Evolutionary conservation across 495 filamentous ascomycete species (phyloP), one percentile per base, ranked within the genome.

Genomic region (Staphylotrichum longicolle): DNA sequence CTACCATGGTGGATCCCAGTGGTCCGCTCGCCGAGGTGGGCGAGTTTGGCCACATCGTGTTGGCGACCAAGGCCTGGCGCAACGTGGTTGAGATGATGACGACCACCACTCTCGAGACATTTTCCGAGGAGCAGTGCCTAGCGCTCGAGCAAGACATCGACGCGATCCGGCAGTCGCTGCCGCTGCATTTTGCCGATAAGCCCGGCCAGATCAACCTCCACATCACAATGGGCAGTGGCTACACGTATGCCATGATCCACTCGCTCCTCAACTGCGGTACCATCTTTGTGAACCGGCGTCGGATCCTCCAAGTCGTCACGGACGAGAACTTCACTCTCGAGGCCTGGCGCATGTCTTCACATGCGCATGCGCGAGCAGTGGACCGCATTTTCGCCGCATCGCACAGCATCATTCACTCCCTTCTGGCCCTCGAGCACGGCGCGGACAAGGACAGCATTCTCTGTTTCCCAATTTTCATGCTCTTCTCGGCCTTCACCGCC

Each of bases 81-180:
- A 77, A 80, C 35, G 78, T 80, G 5, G 76, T 81, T 11, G 78
- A 78, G 66, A 81, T 80, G 79, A 75, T 81, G 58, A 80, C 76
- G 32, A 76, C 75, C 3, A 75, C 75, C 8, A 77, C 75, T 5
- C 60, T 73, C 42, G 68, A 74, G 11, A 78, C 76, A 30, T 80
- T 80, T 41, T 75, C 73, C 5, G 78, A 81, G 44, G 74, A 76
- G 10, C 68, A 75, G 15, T 80, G 78, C 54, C 54, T 74, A 6
- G 68, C 62, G 4, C 70, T 81, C 9, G 74, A 80, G 56, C 70
- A 71, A 14, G 74, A 77, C 7, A 80, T 81, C 44, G 79, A 81
- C 10, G 60, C 59, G 7, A 74, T 81, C 39, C 75, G 77, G 5
- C 74, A 66, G 54, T 74, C 76, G 7, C 64, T 81, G 41, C 79